Conservation (phyloP, 2,329 filamentous ascomycete species). For the Didymella lethalis region DNA sequence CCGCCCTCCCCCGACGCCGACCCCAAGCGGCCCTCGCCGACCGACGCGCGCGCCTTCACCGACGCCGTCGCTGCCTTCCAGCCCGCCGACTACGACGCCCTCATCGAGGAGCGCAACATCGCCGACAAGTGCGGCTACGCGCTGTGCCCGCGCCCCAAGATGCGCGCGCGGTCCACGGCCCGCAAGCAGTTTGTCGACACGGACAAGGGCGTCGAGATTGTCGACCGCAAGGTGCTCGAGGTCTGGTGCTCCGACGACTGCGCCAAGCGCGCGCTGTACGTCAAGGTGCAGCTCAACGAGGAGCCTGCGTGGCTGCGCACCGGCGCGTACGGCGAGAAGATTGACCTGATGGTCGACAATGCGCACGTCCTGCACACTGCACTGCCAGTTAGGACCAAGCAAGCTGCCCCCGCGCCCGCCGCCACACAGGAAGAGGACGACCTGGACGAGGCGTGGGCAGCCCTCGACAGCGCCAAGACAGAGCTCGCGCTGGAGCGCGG, state of each 20-base stretch:
- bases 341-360: slow-evolving; percentile 53
- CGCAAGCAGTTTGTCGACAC: slow-evolving; percentile 72
- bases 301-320: slow-evolving; percentile 84
- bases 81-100: slow-evolving; percentile 85
- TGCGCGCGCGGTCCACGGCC: slow-evolving; percentile 58
- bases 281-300: slow-evolving; percentile 87
- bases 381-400: slow-evolving; percentile 43
- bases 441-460: slow-evolving; percentile 44
- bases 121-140: slow-evolving; percentile 83
- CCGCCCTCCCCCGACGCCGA: slow-evolving; percentile 62
- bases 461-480: slow-evolving; percentile 44
- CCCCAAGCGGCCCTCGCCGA: slow-evolving; percentile 60
- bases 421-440: slow-evolving; percentile 44
- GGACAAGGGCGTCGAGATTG: slow-evolving; percentile 66
- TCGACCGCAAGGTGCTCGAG: slow-evolving; percentile 75
- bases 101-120: slow-evolving; percentile 88
- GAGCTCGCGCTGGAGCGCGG: slow-evolving; percentile 57
- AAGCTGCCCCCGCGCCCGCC: slow-evolving; percentile 7
- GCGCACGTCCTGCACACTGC: slow-evolving; percentile 35
- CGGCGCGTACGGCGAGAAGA: slow-evolving; percentile 53
- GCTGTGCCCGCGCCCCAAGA: slow-evolving; percentile 74
- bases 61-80: slow-evolving; percentile 76
- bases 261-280: slow-evolving; percentile 79
- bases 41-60: slow-evolving; percentile 73
- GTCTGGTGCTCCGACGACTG: slow-evolving; percentile 88